Percentiles rank a stretch among this genome's conserved stretches.
Conservation (phyloP, 2,329 filamentous ascomycete species). For the Aspergillus tubingensis region DNA sequence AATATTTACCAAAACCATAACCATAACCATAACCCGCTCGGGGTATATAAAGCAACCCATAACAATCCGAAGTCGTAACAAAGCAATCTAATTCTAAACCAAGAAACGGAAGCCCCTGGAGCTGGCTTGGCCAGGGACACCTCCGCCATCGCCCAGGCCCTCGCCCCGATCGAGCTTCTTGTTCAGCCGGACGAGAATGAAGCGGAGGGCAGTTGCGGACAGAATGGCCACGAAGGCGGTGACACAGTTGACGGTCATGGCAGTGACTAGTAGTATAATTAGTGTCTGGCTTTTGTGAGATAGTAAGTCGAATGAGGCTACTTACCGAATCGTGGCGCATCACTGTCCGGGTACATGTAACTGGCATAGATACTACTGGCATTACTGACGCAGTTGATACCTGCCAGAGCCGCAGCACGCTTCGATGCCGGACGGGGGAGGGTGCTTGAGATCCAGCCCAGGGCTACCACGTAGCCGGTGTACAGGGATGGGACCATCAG, state of each 20-base stretch:
- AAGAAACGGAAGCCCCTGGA: slow-evolving; percentile 68
- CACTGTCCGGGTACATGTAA: slow-evolving; percentile 64
- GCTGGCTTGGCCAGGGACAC: slow-evolving; percentile 56
- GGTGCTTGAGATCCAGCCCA: slow-evolving; percentile 76
- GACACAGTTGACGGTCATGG: slow-evolving; percentile 69
- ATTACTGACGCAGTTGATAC: slow-evolving; percentile 75
- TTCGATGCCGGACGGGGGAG: slow-evolving; percentile 76
- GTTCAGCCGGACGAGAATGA: slow-evolving; percentile 67
- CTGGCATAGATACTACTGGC: slow-evolving; percentile 68
- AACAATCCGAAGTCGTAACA: neutral
- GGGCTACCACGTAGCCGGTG: slow-evolving; percentile 65
- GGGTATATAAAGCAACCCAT: neutral
- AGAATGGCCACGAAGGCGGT: slow-evolving; percentile 66
- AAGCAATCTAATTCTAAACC: slow-evolving; percentile 53
- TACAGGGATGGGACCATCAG: slow-evolving; percentile 68
- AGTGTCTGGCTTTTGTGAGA: neutral
- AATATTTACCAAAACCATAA: neutral
- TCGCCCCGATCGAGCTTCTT: slow-evolving; percentile 68
- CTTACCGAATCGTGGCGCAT: slow-evolving; percentile 43
- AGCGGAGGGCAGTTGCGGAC: slow-evolving; percentile 62
- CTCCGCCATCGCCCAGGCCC: slow-evolving; percentile 52
- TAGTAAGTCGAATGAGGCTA: slow-evolving; percentile 19
- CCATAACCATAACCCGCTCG: neutral
- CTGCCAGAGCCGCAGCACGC: slow-evolving; percentile 69
- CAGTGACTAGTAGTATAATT: slow-evolving; percentile 46